Conservation (phyloP, 164 flowering plant species). For the Cinnamomum micranthum region DNA sequence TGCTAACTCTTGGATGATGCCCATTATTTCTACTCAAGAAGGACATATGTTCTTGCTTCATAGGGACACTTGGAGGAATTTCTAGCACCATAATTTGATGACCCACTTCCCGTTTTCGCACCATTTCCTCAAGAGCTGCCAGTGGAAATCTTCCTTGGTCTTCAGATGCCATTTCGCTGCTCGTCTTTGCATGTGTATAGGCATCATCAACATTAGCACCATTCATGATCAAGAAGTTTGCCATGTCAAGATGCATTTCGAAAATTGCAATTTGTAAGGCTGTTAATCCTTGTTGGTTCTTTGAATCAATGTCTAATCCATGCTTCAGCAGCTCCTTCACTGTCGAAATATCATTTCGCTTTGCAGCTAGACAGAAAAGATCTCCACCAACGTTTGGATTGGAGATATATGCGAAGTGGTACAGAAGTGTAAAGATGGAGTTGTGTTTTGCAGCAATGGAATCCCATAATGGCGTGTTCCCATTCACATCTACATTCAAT, state of each 20-base stretch:
- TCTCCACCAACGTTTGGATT: constrained; percentile 63
- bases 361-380: constrained; percentile 73
- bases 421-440: constrained; percentile 57
- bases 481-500: constrained; percentile 53
- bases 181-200: constrained; percentile 2
- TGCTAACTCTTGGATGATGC: constrained; percentile 46
- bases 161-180: neutral
- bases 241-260: constrained; percentile 54
- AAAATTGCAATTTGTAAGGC: constrained; percentile 61
- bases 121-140: constrained; percentile 34
- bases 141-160: constrained; percentile 18
- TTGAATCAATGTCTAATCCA: constrained; percentile 54
- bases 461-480: constrained; percentile 80
- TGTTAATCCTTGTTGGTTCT: constrained; percentile 45
- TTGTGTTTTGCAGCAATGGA: constrained; percentile 64
- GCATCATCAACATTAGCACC: constrained; percentile 45
- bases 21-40: constrained; percentile 8
- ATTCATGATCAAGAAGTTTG: constrained; percentile 54
- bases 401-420: constrained; percentile 50
- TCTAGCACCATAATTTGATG: constrained; percentile 38
- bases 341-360: constrained; percentile 44
- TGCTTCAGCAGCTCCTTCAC: constrained; percentile 67
- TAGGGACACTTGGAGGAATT: neutral
- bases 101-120: constrained; percentile 40
- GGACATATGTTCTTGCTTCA: constrained; percentile 14